These are phyloP conservation scores for Trebouxia sp. DNA, from an alignment of 139 green algal genomes.

Conservation along the genomic window DNA sequence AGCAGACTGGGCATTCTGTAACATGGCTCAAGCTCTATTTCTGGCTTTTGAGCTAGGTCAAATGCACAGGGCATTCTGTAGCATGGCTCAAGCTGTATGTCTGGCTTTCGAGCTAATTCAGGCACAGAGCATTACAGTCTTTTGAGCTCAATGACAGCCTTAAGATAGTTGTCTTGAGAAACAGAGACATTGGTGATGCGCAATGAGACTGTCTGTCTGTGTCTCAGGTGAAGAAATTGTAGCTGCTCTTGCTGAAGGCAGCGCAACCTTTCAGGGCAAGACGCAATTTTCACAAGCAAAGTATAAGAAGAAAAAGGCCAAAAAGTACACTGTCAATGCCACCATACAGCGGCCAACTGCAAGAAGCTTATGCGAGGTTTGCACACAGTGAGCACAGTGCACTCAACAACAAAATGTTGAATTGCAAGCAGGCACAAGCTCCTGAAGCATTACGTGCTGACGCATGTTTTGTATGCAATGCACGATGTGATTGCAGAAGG, in stretches of 20 bases:
- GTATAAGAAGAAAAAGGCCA: slow-evolving; percentile 72
- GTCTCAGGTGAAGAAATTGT: slow-evolving; percentile 72
- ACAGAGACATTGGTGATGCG: no score
- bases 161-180: no score
- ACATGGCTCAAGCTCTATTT: no score
- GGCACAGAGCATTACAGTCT: no score
- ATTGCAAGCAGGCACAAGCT: not conserved
- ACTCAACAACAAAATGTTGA: not conserved
- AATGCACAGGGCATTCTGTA: no score
- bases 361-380: slow-evolving; percentile 60
- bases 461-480: not conserved
- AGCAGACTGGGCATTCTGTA: no score
- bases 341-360: slow-evolving; percentile 59
- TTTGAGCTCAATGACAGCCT: no score
- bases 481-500: not conserved
- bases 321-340: slow-evolving; percentile 56
- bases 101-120: no score
- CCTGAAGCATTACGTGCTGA: not conserved
- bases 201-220: no score
- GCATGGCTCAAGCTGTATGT: no score
- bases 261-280: slow-evolving; percentile 76
- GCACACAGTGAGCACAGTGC: not conserved
- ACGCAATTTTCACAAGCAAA: slow-evolving; percentile 89
- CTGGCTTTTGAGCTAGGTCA: no score
- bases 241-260: slow-evolving; percentile 68